Percentiles rank a stretch among this genome's conserved stretches.
Conservation (phyloP, 2,329 filamentous ascomycete species). For the Beauveria varroae region DNA sequence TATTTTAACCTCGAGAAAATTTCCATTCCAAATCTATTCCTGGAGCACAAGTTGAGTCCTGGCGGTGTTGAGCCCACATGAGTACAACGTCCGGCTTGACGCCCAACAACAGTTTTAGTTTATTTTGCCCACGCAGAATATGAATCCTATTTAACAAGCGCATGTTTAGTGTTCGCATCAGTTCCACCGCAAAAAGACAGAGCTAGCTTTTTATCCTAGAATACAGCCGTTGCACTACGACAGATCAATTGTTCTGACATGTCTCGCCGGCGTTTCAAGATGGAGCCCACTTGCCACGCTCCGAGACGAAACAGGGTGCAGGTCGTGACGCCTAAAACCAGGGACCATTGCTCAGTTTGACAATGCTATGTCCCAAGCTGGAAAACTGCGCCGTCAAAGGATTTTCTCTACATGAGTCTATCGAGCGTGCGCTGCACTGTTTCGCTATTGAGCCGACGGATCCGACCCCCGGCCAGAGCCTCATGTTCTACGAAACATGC, state of each 20-base stretch:
- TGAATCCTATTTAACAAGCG: no score
- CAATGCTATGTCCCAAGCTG: background rate
- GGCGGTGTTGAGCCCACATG: background rate
- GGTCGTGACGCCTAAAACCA: background rate
- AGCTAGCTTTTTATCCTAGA: background rate
- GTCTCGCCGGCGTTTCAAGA: constrained; percentile 9
- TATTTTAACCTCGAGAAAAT: background rate
- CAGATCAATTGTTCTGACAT: background rate
- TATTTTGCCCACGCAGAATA: no score
- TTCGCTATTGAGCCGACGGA: no score
- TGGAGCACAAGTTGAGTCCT: background rate
- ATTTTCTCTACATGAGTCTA: background rate
- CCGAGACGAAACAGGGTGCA: background rate
- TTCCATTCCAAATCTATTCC: background rate
- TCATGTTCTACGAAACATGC: no score
- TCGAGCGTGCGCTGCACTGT: background rate
- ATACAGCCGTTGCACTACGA: background rate
- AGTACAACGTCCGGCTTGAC: background rate
- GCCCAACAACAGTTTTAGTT: background rate
- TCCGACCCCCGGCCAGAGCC: no score
- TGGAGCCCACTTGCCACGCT: background rate
- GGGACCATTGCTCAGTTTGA: background rate
- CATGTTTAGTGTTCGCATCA: background rate
- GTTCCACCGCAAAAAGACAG: background rate
- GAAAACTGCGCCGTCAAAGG: background rate